Conservation (phyloP, 345 rosid genomes). For the Mangifera indica region DNA sequence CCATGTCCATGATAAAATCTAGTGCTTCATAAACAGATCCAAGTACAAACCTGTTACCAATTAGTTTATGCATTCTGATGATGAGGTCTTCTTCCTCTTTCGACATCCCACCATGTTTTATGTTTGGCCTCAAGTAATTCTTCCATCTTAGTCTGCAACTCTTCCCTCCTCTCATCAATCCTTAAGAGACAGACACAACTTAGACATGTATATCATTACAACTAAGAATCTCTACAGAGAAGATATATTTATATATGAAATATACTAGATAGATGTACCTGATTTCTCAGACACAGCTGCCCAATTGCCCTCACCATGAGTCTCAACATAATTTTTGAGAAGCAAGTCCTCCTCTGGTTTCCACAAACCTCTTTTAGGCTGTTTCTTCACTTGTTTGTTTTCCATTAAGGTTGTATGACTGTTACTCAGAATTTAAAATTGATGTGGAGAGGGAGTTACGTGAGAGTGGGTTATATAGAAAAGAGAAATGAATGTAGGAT, state of each 20-base stretch:
- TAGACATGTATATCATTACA: not conserved
- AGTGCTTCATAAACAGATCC: too few species aligned
- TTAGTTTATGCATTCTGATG: constrained; percentile 84
- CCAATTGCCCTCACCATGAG: constrained; percentile 92
- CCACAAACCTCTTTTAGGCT: constrained; percentile 69
- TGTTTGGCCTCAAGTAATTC: constrained; percentile 80
- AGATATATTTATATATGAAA: not conserved
- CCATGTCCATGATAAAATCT: not conserved
- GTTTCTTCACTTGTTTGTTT: constrained; percentile 34
- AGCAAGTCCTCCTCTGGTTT: constrained; percentile 85
- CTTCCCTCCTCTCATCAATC: constrained; percentile 78
- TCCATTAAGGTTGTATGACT: constrained; percentile 27
- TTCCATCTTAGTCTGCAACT: constrained; percentile 90
- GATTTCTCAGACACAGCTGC: constrained; percentile 61
- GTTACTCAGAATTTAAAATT: not conserved
- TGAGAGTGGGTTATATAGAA: not conserved
- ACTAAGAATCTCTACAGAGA: not conserved
- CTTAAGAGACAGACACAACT: constrained; percentile 22
- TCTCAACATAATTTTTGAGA: constrained; percentile 57
- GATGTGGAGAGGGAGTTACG: not conserved
- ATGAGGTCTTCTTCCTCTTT: constrained; percentile 81
- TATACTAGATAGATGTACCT: constrained; percentile 31
- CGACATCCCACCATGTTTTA: constrained; percentile 75
- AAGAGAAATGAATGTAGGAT: not conserved
- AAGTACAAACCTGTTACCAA: constrained; percentile 61